A percentile compares a stretch with the other conserved stretches of the same genome.
Evolutionary conservation across 164 flowering plant genomes (phyloP).

Genomic region (Nymphaea thermarum): DNA sequence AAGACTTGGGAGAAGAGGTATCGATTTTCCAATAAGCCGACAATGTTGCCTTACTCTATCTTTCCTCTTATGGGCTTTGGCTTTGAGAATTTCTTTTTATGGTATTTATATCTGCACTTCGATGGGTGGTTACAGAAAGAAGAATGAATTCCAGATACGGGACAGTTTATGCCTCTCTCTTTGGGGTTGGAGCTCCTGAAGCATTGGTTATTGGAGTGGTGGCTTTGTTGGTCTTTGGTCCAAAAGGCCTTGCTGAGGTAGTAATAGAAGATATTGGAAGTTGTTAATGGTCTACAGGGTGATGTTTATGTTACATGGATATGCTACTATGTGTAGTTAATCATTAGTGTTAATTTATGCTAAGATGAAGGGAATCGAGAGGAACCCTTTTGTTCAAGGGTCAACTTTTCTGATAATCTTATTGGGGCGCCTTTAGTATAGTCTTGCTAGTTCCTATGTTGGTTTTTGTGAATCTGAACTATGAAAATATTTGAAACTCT

Average conservation of each 20-base stretch:
- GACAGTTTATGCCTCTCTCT: slow-evolving; percentile 70
- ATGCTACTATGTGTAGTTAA: background rate
- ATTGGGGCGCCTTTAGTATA: background rate
- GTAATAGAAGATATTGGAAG: background rate
- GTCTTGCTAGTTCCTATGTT: too few relatives aligned
- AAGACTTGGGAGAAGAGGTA: background rate
- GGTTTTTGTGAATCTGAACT: too few relatives aligned
- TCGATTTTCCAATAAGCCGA: background rate
- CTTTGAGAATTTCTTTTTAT: background rate
- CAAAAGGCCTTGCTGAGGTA: slow-evolving; percentile 99
- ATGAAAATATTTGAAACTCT: too few relatives aligned
- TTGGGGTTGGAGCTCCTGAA: slow-evolving; percentile 99
- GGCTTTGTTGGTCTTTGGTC: slow-evolving; percentile 96
- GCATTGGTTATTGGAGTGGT: slow-evolving; percentile 97
- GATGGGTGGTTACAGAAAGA: slow-evolving; percentile 28
- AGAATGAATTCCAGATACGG: slow-evolving; percentile 34
- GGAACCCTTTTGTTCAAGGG: background rate
- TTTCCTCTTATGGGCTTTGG: background rate
- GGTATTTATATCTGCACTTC: background rate
- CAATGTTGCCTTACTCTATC: background rate
- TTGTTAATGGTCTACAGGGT: too few relatives aligned
- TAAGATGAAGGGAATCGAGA: background rate
- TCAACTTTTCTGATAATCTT: background rate
- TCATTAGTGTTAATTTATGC: too few relatives aligned
- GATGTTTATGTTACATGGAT: background rate